phyloP scores from a whole-genome alignment of 805 yeast genomes.

The Saturnispora quitensis region DNA sequence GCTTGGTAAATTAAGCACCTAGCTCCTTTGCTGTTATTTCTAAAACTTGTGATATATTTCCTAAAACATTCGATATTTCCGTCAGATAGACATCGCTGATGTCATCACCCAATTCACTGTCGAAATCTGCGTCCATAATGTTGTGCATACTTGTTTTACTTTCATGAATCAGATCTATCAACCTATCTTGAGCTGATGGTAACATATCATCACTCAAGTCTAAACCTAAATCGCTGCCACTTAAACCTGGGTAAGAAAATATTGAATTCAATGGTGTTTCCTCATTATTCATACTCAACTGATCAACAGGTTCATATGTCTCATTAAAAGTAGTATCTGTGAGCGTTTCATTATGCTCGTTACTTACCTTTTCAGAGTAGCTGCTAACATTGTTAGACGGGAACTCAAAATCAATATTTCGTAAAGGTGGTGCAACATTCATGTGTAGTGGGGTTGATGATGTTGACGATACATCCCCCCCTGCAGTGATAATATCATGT shows the following conservation, averaged over 20 bases:
- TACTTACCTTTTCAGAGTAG: neutral
- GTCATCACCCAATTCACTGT: slow-evolving; percentile 2
- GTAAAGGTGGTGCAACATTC: neutral
- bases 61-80: neutral
- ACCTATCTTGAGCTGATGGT: neutral
- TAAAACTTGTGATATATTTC: slow-evolving; percentile 1
- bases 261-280: slow-evolving; percentile 1
- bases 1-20: neutral
- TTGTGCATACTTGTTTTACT: neutral
- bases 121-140: neutral
- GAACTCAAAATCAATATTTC: neutral
- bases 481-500: neutral
- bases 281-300: neutral
- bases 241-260: neutral
- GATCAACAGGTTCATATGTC: neutral
- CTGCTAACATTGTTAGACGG: neutral
- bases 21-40: neutral
- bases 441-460: neutral
- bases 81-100: neutral
- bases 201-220: neutral
- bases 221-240: neutral
- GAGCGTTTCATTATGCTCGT: slow-evolving; percentile 4
- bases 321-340: slow-evolving; percentile 7
- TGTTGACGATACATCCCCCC: neutral
- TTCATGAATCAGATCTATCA: slow-evolving; percentile 1